Evolutionary conservation across 306 rosid species (phyloP), one percentile per base, ranked within the genome.

Genomic region (Pyrus communis): DNA sequence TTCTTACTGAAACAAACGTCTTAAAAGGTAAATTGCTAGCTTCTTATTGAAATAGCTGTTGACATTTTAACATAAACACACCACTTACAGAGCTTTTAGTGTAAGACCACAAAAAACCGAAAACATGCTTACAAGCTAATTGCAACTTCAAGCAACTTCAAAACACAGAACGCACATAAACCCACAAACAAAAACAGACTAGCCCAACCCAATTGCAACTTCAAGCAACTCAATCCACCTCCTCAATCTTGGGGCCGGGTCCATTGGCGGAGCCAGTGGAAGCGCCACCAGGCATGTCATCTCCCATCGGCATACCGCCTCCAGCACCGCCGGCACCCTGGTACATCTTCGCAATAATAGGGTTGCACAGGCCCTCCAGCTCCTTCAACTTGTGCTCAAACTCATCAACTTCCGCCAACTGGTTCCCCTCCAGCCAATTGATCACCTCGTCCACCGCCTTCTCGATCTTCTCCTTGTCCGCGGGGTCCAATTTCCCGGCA

Each of bases 241-340:
- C 97, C 75, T 93, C 97, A 58, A 93, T 93, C 89, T 93, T 93
- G 0, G 98, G 98, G 19, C 98, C 97, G 28, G 88, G 19, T 9
- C 93, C 82, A 45, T 23, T 73, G 4, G 69, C 18, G 3, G 90
- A 67, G 1, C 80, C 81, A 75, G 70, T 82, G 35, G 78, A 81
- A 46, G 76, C 81, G 21, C 71, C 83, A 66, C 65, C 74, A 19
- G 80, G 78, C 75, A 75, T 75, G 21, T 69, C 83, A 10, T 65
- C 87, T 0, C 79, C 85, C 85, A 77, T 75, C 0, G 83, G 80
- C 1, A 79, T 69, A 63, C 43, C 33, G 46, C 77, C 82, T 21
- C 73, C 79, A 18, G 31, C 79, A 1, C 57, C 92, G 18, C 82
- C 87, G 9, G 80, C 73, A 0, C 75, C 85, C 73, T 93, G 97